Evolutionary conservation across 768 basidiomycete species (phyloP), one percentile per base, ranked within the genome.

Genomic region (Tylopilus balloui): DNA sequence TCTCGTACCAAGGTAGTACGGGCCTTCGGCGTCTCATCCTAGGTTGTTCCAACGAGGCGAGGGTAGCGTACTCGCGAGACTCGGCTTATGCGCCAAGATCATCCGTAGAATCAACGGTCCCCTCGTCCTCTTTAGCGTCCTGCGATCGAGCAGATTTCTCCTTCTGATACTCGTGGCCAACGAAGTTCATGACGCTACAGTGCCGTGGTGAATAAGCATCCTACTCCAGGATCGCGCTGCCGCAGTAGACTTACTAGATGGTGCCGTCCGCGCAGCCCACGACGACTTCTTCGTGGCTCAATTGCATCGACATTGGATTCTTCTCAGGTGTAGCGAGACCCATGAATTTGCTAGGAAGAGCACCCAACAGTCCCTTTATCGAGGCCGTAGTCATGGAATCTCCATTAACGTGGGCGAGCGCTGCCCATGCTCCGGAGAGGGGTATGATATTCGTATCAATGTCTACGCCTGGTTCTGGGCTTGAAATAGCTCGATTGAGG

Each of bases 301-400:
- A 66, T 55, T 90, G 89, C 84, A 95, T 88, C 53, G 87, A 88
- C 92, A 92, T 92, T 8, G 92, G 92, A 58, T 94, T 92, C 78
- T 92, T 90, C 68, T 88, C 92, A 2, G 92, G 90, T 20, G 81
- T 87, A 25, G 89, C 86, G 36, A 95, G 74, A 3, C 90, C 90
- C 17, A 73, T 63, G 58, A 91, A 92, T 62, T 86, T 88, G 28
- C 60, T 59, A 2, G 88, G 89, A 12, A 88, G 62, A 15, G 70
- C 56, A 0, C 88, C 83, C 35, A 78, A 66, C 0, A 90, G 59
- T 6, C 87, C 88, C 56, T 78, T 80, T 12, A 79, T 69, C 35
- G 54, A 34, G 1, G 38, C 10, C 4, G 67, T 69, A 6, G 62
- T 66, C 3, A 66, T 65, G n/a, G 68, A 53, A n/a, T 61, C 52